Evolutionary conservation across 768 basidiomycete species (phyloP).

Genomic region (Panaeolus cyanescens): DNA sequence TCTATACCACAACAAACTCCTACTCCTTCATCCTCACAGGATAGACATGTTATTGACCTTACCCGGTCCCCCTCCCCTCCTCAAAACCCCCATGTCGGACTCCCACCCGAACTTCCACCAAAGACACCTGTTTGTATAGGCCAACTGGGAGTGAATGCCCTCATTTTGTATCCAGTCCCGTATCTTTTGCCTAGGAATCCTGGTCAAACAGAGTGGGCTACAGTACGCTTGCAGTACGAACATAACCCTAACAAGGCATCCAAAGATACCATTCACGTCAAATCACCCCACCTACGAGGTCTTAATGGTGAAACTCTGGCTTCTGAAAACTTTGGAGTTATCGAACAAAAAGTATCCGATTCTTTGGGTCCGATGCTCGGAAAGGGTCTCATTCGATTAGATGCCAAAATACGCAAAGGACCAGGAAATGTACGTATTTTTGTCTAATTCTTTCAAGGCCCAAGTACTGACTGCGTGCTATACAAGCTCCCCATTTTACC

Average conservation of each 20-base stretch:
- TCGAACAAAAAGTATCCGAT: constrained; percentile 84
- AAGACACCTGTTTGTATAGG: constrained; percentile 91
- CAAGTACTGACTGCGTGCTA: not conserved
- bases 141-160: constrained; percentile 77
- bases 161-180: constrained; percentile 79
- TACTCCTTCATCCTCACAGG: constrained; percentile 13
- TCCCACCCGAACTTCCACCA: constrained; percentile 65
- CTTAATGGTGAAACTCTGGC: constrained; percentile 53
- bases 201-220: constrained; percentile 62
- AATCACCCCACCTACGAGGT: constrained; percentile 55
- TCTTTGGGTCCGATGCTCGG: constrained; percentile 82
- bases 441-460: constrained; percentile 5
- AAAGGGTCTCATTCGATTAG: constrained; percentile 79
- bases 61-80: constrained; percentile 62
- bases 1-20: constrained; percentile 17
- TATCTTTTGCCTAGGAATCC: constrained; percentile 58
- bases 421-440: constrained; percentile 54
- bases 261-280: constrained; percentile 80
- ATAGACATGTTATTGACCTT: constrained; percentile 72
- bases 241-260: constrained; percentile 56
- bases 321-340: constrained; percentile 77
- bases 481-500: constrained; percentile 78
- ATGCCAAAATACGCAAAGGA: constrained; percentile 73
- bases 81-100: constrained; percentile 25
- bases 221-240: constrained; percentile 73